These are phyloP conservation scores for Torulaspora microellipsoides DNA, from an alignment of 805 yeast genomes.

Conservation along the genomic window DNA sequence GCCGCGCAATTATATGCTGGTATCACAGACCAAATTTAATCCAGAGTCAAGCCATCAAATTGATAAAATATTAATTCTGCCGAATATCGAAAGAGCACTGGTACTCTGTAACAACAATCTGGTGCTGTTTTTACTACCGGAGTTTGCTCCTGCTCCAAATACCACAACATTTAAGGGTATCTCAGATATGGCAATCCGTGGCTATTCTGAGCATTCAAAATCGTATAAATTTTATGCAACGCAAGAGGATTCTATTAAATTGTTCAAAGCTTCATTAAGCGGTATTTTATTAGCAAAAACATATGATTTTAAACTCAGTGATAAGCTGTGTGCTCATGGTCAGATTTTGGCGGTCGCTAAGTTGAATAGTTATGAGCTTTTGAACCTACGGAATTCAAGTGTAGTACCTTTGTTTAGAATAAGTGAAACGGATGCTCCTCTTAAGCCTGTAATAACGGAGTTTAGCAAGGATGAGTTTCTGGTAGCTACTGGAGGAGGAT, in stretches of 20 bases:
- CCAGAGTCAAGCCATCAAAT: conserved; percentile 15
- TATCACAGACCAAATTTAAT: conserved; percentile 29
- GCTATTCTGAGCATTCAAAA: conserved; percentile 15
- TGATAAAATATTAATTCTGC: conserved; percentile 26
- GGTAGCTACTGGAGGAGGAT: conserved; percentile 30
- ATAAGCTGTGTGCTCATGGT: conserved; percentile 15
- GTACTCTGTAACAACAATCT: conserved; percentile 20
- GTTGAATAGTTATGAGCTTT: conserved; percentile 24
- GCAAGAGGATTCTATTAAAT: conserved; percentile 13
- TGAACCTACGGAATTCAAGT: conserved; percentile 16
- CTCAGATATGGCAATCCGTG: conserved; percentile 18
- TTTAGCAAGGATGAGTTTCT: conserved; percentile 22
- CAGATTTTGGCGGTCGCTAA: conserved; percentile 22
- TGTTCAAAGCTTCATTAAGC: conserved; percentile 12
- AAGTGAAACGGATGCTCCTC: conserved; percentile 21
- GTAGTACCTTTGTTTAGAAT: conserved; percentile 27
- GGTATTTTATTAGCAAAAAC: conserved; percentile 7
- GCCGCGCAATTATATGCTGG: conserved; percentile 28
- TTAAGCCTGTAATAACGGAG: conserved; percentile 24
- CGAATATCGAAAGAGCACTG: conserved; percentile 30
- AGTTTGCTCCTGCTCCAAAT: conserved; percentile 35
- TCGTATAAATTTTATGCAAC: conserved; percentile 17
- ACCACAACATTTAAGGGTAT: conserved; percentile 14
- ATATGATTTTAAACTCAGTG: conserved; percentile 15
- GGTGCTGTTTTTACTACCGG: conserved; percentile 30